phyloP scores from a whole-genome alignment of 148 eudicot genomes.

The Talinum fruticosum region DNA sequence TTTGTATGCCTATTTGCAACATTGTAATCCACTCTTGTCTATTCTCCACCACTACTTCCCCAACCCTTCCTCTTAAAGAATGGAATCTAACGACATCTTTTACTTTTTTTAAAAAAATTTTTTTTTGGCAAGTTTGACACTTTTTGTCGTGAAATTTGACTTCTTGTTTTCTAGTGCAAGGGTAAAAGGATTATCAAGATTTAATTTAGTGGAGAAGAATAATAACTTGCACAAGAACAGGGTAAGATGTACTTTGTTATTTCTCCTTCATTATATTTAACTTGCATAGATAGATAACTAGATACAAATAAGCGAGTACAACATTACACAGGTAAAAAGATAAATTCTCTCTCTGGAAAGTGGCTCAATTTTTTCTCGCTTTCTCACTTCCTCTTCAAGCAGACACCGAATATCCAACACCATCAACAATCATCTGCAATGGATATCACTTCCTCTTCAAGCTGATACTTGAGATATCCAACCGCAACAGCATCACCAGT shows the following conservation, averaged over 20 bases:
- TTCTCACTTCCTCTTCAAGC: not conserved
- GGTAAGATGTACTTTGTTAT: not conserved
- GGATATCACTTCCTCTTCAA: not conserved
- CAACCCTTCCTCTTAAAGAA: too few relatives aligned
- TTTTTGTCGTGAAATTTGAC: too few relatives aligned
- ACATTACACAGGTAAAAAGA: not conserved
- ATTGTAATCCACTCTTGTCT: too few relatives aligned
- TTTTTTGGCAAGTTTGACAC: too few relatives aligned
- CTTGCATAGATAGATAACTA: not conserved
- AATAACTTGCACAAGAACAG: not conserved
- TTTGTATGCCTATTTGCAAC: too few relatives aligned
- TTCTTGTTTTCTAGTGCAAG: too few relatives aligned
- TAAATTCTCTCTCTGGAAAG: not conserved
- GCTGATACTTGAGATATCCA: not conserved
- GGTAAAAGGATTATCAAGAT: too few relatives aligned
- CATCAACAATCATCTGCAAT: not conserved
- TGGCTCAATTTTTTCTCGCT: not conserved
- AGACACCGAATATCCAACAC: not conserved
- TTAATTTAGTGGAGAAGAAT: not conserved
- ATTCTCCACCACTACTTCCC: too few relatives aligned
- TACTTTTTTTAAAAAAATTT: too few relatives aligned
- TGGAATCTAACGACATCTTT: too few relatives aligned
- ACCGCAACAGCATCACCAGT: not conserved
- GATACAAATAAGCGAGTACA: not conserved
- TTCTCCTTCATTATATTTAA: not conserved